A percentile compares a stretch with the other conserved stretches of the same genome.
These are phyloP conservation scores for Rutstroemia sp. DNA, from an alignment of 2,329 filamentous ascomycete species.

Conservation along the genomic window DNA sequence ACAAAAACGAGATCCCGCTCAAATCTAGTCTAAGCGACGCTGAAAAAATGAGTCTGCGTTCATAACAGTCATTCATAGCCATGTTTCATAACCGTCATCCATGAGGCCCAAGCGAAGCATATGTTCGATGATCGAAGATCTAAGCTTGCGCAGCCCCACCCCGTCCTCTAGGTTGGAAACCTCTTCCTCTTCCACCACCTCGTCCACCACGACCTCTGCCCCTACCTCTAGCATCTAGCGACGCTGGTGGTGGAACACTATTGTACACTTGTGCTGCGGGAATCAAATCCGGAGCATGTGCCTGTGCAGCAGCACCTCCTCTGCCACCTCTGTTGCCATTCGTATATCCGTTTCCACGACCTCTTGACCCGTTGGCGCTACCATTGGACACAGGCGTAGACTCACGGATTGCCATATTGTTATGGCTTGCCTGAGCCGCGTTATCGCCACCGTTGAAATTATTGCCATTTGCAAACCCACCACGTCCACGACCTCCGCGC, in stretches of 20 bases:
- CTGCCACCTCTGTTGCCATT: slow-evolving; percentile 17
- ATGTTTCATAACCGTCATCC: too few relatives aligned
- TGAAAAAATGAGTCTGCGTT: too few relatives aligned
- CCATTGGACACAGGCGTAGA: slow-evolving; percentile 14
- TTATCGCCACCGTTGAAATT: slow-evolving; percentile 14
- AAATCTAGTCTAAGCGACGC: too few relatives aligned
- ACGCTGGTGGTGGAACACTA: slow-evolving; percentile 54
- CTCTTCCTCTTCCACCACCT: slow-evolving; percentile 18
- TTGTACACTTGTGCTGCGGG: slow-evolving; percentile 36
- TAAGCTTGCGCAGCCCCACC: slow-evolving; percentile 12
- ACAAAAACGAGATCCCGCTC: too few relatives aligned
- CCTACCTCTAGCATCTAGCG: slow-evolving; percentile 39
- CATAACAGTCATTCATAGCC: too few relatives aligned
- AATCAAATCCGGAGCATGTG: not conserved
- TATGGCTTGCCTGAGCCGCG: slow-evolving; percentile 21
- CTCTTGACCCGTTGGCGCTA: slow-evolving; percentile 16
- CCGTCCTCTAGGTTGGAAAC: slow-evolving; percentile 17
- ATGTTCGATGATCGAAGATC: not conserved
- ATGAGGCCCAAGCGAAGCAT: too few relatives aligned
- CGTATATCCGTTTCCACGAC: slow-evolving; percentile 11
- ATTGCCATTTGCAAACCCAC: slow-evolving; percentile 21
- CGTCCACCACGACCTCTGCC: slow-evolving; percentile 30
- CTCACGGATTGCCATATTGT: slow-evolving; percentile 20
- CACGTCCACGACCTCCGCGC: slow-evolving; percentile 28
- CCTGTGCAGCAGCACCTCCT: slow-evolving; percentile 13